Evolutionary conservation across 2,329 filamentous ascomycete genomes (phyloP), one percentile per base, ranked within the genome.

Genomic region (Ophidiomyces ophidiicola): DNA sequence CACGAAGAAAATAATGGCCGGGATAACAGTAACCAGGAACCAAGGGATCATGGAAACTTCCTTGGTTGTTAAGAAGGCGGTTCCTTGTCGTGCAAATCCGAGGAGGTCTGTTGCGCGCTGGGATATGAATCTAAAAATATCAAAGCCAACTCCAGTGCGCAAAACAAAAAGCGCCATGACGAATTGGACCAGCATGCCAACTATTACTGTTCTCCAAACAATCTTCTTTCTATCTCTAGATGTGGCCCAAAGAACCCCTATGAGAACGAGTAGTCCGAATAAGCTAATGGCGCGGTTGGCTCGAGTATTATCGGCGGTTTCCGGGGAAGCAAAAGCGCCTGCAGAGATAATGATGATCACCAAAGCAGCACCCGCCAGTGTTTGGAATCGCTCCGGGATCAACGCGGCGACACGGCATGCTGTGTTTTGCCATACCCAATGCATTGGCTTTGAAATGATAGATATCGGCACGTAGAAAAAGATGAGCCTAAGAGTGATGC

Each of bases 1-100:
- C 43, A 94, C 82, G 74, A 94, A 94, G 75, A 94, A 94, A 66
- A 94, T 84, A 62, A 94, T 92, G 52, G 87, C 78, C 0, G 87
- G 85, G n/a, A 92, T 71, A 46, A 93, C 85, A 35, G 70, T 67
- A 35, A 80, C 70, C 46, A 94, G 69, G 72, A 93, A 94, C 72
- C 72, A 85, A 3, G 52, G 49, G 1, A 69, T 53, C 2, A 42
- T 43, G 68, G 65, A 5, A 32, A 60, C 59, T 2, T 59, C 57
- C 0, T 50, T 39, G 10, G 66, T 63, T 0, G 77, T 80, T 50
- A 94, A 61, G 66, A 94, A 94, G 0, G 59, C 56, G 0, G 82
- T 74, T 57, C 87, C 87, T 21, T 83, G 58, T 12, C 67, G 64
- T 17, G 87, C 82, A 51, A 85, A 94, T 18, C 79, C 74, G 4